These are phyloP conservation scores for Rhamnella rubrinervis DNA, from an alignment of 331 rosid genomes.

Conservation along the genomic window DNA sequence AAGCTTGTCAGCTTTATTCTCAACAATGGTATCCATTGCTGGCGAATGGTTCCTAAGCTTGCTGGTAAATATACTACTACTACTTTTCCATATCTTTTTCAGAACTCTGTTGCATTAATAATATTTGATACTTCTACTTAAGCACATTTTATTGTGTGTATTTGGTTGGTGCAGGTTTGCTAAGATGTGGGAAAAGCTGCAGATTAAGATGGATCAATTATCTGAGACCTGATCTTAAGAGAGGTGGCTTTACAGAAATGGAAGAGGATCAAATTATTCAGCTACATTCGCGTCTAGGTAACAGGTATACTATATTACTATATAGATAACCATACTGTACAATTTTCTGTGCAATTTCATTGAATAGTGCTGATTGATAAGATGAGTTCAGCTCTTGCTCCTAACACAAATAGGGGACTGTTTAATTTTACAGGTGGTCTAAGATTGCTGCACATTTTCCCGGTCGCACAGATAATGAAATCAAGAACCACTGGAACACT, in stretches of 20 bases:
- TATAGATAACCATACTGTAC: neutral
- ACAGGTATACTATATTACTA: conserved; percentile 50
- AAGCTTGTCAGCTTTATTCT: conserved; percentile 84
- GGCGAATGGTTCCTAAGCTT: conserved; percentile 93
- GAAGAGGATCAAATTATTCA: conserved; percentile 92
- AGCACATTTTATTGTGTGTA: conserved; percentile 12
- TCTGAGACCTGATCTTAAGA: conserved; percentile 86
- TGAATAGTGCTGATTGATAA: too few relatives aligned
- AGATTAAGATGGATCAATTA: conserved; percentile 89
- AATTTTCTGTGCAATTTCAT: neutral
- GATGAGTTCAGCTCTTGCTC: too few relatives aligned
- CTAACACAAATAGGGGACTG: neutral
- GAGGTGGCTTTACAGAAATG: conserved; percentile 82
- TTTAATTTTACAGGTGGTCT: conserved; percentile 68
- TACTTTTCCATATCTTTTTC: neutral
- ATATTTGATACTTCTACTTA: neutral
- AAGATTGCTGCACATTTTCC: conserved; percentile 93
- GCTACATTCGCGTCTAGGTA: conserved; percentile 84
- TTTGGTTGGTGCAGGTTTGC: conserved; percentile 56
- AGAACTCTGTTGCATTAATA: neutral
- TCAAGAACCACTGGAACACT: conserved; percentile 96
- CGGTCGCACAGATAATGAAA: conserved; percentile 92
- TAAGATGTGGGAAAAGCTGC: conserved; percentile 90
- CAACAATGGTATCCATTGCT: conserved; percentile 91
- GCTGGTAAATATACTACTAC: conserved; percentile 38